Evolutionary conservation across 1,284 basidiomycete genomes (phyloP), one percentile per base, ranked within the genome.

Genomic region (Cryptococcus deneoformans): DNA sequence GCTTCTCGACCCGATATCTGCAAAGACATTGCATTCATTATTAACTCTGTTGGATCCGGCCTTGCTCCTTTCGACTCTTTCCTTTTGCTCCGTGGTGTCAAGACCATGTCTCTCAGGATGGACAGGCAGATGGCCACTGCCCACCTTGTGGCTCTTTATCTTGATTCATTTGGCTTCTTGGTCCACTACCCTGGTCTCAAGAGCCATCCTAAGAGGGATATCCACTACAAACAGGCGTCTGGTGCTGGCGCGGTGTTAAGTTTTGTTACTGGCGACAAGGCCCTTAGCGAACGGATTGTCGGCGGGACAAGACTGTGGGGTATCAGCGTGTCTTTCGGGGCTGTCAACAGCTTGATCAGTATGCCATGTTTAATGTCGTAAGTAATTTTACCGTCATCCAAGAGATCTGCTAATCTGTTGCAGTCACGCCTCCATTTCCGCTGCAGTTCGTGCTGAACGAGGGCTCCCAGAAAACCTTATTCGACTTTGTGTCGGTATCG

Each of bases 291-390:
- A 79, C 85, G 88, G 59, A 91, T 99, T 61, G 93, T 99, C 8
- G 93, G 89, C 6, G 89, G 87, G 1, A 90, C 95, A 8, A 84
- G 92, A 50, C 80, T 99, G 37, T 99, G 95, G 94, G 92, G 95
- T 38, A 97, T 99, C 72, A 92, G 89, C 63, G 96, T 99, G 67
- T 93, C 90, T 69, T 99, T 99, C 75, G 96, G 96, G 37, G 94
- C 92, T 66, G 94, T 99, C 67, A 99, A 99, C 82, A 92, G 89
- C 72, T 79, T 99, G 73, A 99, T 99, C 79, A 94, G 91, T 67
- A 99, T 99, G 96, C 96, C 96, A 46, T 99, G 96, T 77, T 87
- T 94, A 67, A 99, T 99, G 96, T 96, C 92, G 92, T 95, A 78
- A 79, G 92, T 85, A 11, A 9, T 7, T 67, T 43, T 37, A 49